Evolutionary conservation across 306 rosid species (phyloP).

Genomic region (Vachellia collinsii): DNA sequence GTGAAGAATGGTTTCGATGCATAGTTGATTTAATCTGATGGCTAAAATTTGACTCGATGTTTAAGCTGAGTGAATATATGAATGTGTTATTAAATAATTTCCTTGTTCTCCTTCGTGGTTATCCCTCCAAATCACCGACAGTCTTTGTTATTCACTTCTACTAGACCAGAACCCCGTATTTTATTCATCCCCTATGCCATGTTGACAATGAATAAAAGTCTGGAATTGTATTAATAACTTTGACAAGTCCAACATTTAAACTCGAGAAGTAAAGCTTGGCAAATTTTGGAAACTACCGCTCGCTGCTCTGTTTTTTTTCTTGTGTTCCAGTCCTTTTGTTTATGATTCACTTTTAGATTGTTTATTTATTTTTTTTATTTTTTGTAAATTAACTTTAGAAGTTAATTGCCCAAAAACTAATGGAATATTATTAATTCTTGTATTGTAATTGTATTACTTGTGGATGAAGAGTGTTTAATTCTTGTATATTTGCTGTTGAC

Average conservation of each 20-base stretch:
- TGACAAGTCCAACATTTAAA: not conserved
- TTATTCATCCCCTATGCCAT: not conserved
- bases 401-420: not conserved
- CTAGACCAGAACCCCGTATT: not conserved
- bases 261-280: not conserved
- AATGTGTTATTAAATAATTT: not conserved
- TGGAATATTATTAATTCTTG: not conserved
- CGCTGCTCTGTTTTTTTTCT: not conserved
- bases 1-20: not conserved
- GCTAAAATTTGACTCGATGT: not conserved
- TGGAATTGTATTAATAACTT: conserved; percentile 1
- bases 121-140: not conserved
- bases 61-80: not conserved
- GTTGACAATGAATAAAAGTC: not conserved
- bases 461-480: conserved; percentile 29
- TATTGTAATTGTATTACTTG: conserved; percentile 13
- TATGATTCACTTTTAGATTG: not conserved
- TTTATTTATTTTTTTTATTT: not conserved
- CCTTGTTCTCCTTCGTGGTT: not conserved
- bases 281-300: not conserved
- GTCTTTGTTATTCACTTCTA: not conserved
- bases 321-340: not conserved
- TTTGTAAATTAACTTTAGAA: not conserved
- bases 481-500: conserved; percentile 16
- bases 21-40: conserved; percentile 1